Evolutionary conservation across 78 protist genomes (phyloP), one percentile per base, ranked within the genome.

Genomic region (Dictyostelium brefeldianum): DNA sequence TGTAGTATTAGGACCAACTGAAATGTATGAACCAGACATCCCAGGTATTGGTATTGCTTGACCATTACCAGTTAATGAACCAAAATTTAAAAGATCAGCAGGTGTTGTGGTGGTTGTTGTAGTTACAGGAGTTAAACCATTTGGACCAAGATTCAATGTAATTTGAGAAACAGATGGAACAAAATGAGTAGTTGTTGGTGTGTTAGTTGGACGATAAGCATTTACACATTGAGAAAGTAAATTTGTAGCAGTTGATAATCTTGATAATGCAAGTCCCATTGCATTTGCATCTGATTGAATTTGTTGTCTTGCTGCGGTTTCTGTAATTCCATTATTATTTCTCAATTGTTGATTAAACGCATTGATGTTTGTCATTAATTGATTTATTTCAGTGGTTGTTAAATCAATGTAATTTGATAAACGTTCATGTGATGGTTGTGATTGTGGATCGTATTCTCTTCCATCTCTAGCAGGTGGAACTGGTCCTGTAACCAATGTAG

Each of bases 81-180:
- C 43, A 9, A 67, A 67, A 67, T 25, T 31, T 15, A 67, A 31
- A 15, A 67, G 15, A 31, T 67, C 75, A 18, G 75, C 75, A 29
- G 75, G 75, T 11, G 75, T 73, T 0, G 59, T 73, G 3, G 54
- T 73, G 3, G 80, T 73, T 2, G 79, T 25, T 6, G 48, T 73
- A 20, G 80, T n/a, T 10, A 73, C 53, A 20, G 56, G 50, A 29
- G 83, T 36, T 25, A 78, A 17, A 78, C 83, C 62, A 48, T 54
- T 78, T 78, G 83, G 83, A 18, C 50, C 57, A 18, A 47, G 69
- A 18, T 78, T 51, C 5, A 67, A 36, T 29, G 75, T 48, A 67
- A 87, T 77, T 64, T 87, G 93, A 12, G 93, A 87, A 1, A 87
- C 54, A 8, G 83, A 48, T 11, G 75, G 56, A 62, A 64, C 50